phyloP scores from a whole-genome alignment of 2,329 filamentous ascomycete genomes.

The Fusarium duplospermum region DNA sequence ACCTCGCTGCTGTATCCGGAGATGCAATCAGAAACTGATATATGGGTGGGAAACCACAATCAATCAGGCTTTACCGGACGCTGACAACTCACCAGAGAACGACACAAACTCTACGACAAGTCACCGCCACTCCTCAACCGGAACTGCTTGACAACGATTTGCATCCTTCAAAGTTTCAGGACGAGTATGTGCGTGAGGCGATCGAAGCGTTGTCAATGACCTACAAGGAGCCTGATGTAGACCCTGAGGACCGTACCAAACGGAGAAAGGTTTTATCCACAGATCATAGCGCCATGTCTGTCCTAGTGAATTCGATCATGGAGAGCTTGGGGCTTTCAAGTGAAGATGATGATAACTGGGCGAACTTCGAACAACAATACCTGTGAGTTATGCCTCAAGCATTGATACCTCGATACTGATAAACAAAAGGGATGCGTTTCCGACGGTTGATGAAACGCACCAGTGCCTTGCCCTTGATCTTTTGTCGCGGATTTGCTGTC shows the following conservation, averaged over 20 bases:
- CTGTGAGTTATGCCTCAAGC: conserved; percentile 56
- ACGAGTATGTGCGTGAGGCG: conserved; percentile 43
- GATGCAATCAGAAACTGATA: conserved; percentile 52
- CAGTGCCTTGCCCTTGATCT: conserved; percentile 65
- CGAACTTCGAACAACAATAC: conserved; percentile 52
- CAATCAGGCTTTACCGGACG: background rate
- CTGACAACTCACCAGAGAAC: conserved; percentile 46
- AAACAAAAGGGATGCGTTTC: conserved; percentile 54
- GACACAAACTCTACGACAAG: conserved; percentile 45
- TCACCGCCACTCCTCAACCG: conserved; percentile 32
- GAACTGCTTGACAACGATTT: conserved; percentile 38
- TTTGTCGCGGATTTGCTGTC: conserved; percentile 63
- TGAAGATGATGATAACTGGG: conserved; percentile 38
- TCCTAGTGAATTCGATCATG: conserved; percentile 40
- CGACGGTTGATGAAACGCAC: conserved; percentile 58
- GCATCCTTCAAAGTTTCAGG: conserved; percentile 46
- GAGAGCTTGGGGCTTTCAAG: conserved; percentile 45
- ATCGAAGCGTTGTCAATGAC: conserved; percentile 46
- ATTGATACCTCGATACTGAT: conserved; percentile 31
- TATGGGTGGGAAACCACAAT: conserved; percentile 52
- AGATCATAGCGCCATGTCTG: conserved; percentile 32
- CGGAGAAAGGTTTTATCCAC: conserved; percentile 43
- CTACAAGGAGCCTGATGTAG: conserved; percentile 41
- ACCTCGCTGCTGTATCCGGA: conserved; percentile 51
- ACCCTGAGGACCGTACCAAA: conserved; percentile 40